Evolutionary conservation across 495 filamentous ascomycete species (phyloP).

Genomic region (Clohesyomyces aquaticus): DNA sequence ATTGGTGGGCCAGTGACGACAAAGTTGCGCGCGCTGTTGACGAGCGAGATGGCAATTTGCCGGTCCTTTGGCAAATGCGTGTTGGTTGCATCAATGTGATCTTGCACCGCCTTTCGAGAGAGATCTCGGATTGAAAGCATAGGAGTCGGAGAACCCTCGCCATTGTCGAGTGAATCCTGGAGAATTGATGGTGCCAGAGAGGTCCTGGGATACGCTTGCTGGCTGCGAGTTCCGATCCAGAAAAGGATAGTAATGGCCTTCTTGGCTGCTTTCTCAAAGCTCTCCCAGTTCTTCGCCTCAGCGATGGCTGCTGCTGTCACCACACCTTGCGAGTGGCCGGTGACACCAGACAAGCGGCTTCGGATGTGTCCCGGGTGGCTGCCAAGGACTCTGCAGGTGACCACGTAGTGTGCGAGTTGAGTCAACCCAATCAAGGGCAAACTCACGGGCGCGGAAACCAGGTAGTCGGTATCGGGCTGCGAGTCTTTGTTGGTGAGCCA

Average conservation of each 20-base stretch:
- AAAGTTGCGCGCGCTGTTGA: slow-evolving; percentile 95
- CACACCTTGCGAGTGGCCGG: slow-evolving; percentile 96
- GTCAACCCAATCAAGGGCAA: slow-evolving; percentile 95
- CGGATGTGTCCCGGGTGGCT: slow-evolving; percentile 82
- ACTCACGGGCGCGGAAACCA: slow-evolving; percentile 96
- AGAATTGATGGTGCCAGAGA: slow-evolving; percentile 88
- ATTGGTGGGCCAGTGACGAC: slow-evolving; percentile 96
- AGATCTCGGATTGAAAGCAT: slow-evolving; percentile 98
- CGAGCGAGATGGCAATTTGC: slow-evolving; percentile 91
- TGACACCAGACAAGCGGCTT: slow-evolving; percentile 80
- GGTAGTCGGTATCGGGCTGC: slow-evolving; percentile 92
- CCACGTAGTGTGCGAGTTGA: slow-evolving; percentile 89
- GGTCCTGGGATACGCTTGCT: slow-evolving; percentile 94
- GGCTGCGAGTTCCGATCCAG: slow-evolving; percentile 98
- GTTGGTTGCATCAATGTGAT: slow-evolving; percentile 94
- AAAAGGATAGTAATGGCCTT: slow-evolving; percentile 92
- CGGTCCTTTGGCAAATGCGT: slow-evolving; percentile 88
- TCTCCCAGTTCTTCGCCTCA: slow-evolving; percentile 84
- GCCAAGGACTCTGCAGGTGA: slow-evolving; percentile 88
- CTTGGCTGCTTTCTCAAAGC: slow-evolving; percentile 74
- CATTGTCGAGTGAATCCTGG: slow-evolving; percentile 92
- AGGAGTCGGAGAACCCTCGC: slow-evolving; percentile 90
- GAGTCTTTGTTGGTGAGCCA: slow-evolving; percentile 87
- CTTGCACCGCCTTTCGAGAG: slow-evolving; percentile 78
- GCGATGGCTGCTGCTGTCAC: slow-evolving; percentile 93